A percentile compares a stretch with the other conserved stretches of the same genome.
Conservation (phyloP, 768 basidiomycete species). For the Suillus alpinus region DNA sequence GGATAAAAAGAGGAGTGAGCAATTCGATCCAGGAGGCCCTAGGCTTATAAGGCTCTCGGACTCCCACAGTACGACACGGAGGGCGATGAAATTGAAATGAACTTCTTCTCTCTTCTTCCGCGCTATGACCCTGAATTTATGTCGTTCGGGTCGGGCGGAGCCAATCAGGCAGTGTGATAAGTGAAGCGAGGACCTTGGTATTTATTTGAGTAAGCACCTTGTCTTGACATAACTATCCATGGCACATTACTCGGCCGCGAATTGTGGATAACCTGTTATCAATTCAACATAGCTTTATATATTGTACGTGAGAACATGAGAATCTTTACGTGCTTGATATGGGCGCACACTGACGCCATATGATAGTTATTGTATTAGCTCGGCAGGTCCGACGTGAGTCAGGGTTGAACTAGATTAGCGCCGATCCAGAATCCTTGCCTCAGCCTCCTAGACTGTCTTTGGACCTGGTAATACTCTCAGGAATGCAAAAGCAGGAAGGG, state of each 20-base stretch:
- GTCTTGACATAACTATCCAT: neutral
- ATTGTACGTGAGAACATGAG: neutral
- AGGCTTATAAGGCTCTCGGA: neutral
- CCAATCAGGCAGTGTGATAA: neutral
- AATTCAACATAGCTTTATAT: neutral
- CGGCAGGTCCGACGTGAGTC: too few relatives aligned
- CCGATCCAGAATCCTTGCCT: neutral
- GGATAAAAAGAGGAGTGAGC: neutral
- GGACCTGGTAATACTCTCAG: neutral
- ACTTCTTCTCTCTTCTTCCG: neutral
- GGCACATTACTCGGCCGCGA: neutral
- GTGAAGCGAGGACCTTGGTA: neutral
- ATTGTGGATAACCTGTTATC: neutral
- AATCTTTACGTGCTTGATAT: neutral
- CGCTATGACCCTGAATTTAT: neutral
- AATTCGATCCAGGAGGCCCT: neutral
- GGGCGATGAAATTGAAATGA: neutral
- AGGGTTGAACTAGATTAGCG: neutral
- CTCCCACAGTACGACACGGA: constrained; percentile 1
- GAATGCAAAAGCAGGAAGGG: neutral
- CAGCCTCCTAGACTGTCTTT: neutral
- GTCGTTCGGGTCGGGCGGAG: neutral
- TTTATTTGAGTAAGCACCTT: neutral
- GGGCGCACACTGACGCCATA: neutral
- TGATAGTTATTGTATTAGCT: neutral